A percentile compares a stretch with the other conserved stretches of the same genome.
These are phyloP conservation scores for Pilatotrama ljubarskyi DNA, from an alignment of 768 basidiomycete genomes.

Conservation along the genomic window DNA sequence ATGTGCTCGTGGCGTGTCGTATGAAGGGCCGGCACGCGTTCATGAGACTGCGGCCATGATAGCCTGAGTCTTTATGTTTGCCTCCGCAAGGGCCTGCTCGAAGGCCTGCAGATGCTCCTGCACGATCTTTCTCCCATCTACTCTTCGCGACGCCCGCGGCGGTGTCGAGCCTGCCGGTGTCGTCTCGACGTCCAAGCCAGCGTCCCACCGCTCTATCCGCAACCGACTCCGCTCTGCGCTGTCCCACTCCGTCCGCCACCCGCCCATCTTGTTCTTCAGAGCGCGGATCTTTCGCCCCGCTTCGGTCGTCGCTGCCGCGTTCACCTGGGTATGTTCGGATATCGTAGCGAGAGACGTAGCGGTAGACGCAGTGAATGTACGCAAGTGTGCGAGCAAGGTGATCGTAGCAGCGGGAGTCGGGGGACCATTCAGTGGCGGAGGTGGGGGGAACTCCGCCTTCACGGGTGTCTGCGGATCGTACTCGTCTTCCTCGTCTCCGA, in stretches of 20 bases:
- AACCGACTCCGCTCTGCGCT: constrained; percentile 78
- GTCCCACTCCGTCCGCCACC: constrained; percentile 81
- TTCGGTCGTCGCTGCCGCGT: constrained; percentile 81
- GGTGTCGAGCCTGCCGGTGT: constrained; percentile 29
- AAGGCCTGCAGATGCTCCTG: constrained; percentile 78
- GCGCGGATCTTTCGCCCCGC: constrained; percentile 85
- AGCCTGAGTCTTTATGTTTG: constrained; percentile 72
- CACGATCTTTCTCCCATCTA: constrained; percentile 74
- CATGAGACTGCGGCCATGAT: constrained; percentile 71
- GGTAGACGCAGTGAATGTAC: constrained; percentile 72
- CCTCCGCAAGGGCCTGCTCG: constrained; percentile 68
- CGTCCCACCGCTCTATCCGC: constrained; percentile 82
- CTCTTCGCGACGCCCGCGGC: constrained; percentile 40
- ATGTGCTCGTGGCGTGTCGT: constrained; percentile 1
- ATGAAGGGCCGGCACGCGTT: not conserved
- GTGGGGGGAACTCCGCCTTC: constrained; percentile 58
- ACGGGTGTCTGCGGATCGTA: constrained; percentile 46
- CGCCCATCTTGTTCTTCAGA: constrained; percentile 78
- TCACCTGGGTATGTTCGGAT: constrained; percentile 88
- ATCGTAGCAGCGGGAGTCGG: constrained; percentile 61
- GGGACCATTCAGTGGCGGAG: constrained; percentile 49
- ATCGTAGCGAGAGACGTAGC: constrained; percentile 73
- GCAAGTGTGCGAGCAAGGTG: constrained; percentile 68
- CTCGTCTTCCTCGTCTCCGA: constrained; percentile 48
- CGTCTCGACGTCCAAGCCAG: constrained; percentile 49